Conservation (phyloP, 352 stramenopile species). For the Phytophthora tubulina region DNA sequence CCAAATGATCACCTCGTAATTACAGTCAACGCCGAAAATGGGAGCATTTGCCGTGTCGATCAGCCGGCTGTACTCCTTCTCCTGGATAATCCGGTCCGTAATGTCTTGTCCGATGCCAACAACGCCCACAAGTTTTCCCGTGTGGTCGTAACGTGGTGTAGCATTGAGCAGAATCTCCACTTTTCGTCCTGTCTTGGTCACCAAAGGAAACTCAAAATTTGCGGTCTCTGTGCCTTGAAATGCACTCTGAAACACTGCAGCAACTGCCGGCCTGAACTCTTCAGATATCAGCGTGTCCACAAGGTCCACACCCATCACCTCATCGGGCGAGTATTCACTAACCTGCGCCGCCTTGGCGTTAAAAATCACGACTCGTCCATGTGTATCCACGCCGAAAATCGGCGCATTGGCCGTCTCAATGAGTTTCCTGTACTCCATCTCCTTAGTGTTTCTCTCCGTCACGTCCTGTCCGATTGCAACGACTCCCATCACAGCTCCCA, state of each 20-base stretch:
- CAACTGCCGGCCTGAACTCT: conserved; percentile 56
- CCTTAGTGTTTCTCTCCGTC: conserved; percentile 74
- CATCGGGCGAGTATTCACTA: conserved; percentile 81
- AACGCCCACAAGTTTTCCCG: conserved; percentile 59
- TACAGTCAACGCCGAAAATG: conserved; percentile 72
- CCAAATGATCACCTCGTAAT: conserved; percentile 84
- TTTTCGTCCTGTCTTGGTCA: conserved; percentile 67
- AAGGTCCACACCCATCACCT: conserved; percentile 87
- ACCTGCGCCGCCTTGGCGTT: conserved; percentile 84
- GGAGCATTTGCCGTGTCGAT: conserved; percentile 77
- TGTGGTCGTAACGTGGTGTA: conserved; percentile 59
- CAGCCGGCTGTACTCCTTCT: conserved; percentile 72
- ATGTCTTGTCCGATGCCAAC: conserved; percentile 72
- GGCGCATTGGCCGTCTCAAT: conserved; percentile 93
- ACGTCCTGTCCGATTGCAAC: conserved; percentile 77
- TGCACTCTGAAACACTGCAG: conserved; percentile 60
- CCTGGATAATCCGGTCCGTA: conserved; percentile 67
- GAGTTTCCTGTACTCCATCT: conserved; percentile 78
- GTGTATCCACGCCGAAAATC: conserved; percentile 83
- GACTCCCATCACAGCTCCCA: conserved; percentile 54
- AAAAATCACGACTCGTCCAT: conserved; percentile 72
- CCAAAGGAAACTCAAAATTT: conserved; percentile 66
- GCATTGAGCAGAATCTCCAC: conserved; percentile 65
- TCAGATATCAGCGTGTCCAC: conserved; percentile 80
- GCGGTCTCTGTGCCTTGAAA: conserved; percentile 62